Evolutionary conservation across 2,329 filamentous ascomycete genomes (phyloP).

Genomic region (Nemania diffusa): DNA sequence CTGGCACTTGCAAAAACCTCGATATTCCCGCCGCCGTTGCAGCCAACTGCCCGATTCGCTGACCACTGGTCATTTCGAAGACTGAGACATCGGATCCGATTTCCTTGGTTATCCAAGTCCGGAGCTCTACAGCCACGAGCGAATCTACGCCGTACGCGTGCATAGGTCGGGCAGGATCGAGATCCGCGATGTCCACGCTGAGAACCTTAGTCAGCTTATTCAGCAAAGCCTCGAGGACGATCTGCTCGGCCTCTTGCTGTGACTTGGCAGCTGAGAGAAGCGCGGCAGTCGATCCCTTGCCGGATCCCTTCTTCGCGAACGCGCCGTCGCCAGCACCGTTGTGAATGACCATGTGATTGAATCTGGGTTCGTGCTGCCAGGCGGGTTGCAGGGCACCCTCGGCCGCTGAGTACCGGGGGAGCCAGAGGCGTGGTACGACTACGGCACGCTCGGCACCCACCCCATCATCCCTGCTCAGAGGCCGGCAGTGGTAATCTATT

Average conservation of each 20-base stretch:
- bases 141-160: constrained; percentile 49
- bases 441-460: constrained; percentile 17
- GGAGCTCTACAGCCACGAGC: constrained; percentile 48
- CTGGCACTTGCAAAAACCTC: constrained; percentile 3
- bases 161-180: constrained; percentile 41
- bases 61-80: constrained; percentile 35
- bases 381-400: constrained; percentile 17
- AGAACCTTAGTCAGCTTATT: constrained; percentile 34
- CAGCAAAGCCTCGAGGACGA: constrained; percentile 30
- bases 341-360: constrained; percentile 23
- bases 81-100: constrained; percentile 28
- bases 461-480: constrained; percentile 19
- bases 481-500: constrained; percentile 40
- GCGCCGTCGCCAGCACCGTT: not conserved
- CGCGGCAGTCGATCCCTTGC: constrained; percentile 7
- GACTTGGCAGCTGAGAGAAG: constrained; percentile 11
- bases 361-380: constrained; percentile 21
- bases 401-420: constrained; percentile 16
- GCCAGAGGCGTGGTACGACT: constrained; percentile 26
- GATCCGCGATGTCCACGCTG: constrained; percentile 36
- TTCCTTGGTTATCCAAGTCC: constrained; percentile 45
- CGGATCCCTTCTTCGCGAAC: constrained; percentile 1
- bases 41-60: constrained; percentile 21
- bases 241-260: constrained; percentile 4
- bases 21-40: constrained; percentile 13